Conservation (phyloP, 129 eudicot genomes). For the Tanacetum coccineum region DNA sequence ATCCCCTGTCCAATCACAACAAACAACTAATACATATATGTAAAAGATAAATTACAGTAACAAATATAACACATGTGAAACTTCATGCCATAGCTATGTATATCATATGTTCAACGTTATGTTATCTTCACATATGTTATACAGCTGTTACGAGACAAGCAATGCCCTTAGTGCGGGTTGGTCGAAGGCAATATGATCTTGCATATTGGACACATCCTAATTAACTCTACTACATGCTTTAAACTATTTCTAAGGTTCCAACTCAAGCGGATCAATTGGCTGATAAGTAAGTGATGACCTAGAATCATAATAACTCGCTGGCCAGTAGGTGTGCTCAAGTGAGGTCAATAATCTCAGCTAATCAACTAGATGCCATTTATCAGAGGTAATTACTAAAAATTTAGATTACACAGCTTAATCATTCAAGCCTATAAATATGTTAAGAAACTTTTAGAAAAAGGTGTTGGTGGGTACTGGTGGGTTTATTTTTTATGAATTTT, state of each 20-base stretch:
- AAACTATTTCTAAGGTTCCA: too few species aligned
- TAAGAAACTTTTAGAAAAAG: too few species aligned
- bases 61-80: constrained; percentile 1
- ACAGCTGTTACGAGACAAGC: not conserved
- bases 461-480: too few species aligned
- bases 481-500: too few species aligned
- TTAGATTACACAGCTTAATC: constrained; percentile 2
- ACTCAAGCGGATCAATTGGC: too few species aligned
- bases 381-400: constrained; percentile 1
- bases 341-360: constrained; percentile 10
- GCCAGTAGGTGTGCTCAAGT: not conserved
- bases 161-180: not conserved
- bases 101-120: not conserved
- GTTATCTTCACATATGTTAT: not conserved
- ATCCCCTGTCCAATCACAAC: constrained; percentile 43
- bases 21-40: constrained; percentile 9
- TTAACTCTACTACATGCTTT: too few species aligned
- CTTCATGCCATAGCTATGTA: not conserved
- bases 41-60: constrained; percentile 8
- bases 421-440: constrained; percentile 6
- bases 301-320: too few species aligned
- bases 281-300: too few species aligned
- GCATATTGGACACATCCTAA: not conserved
- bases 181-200: not conserved
- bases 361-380: constrained; percentile 8